phyloP scores from a whole-genome alignment of 345 rosid species.

The Gossypioides kirkii region DNA sequence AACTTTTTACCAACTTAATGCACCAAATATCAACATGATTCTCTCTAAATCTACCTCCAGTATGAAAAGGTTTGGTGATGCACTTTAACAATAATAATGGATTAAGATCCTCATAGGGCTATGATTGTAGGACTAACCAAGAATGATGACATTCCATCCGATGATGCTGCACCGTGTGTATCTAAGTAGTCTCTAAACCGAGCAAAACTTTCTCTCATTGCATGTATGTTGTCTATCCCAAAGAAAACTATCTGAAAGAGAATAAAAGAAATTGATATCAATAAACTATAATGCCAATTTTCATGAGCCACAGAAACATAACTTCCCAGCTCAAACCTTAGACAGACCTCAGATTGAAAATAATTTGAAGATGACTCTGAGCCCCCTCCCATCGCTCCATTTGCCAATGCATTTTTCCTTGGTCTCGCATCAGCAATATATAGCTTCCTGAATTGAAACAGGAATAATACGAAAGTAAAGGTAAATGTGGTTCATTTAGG shows the following conservation, averaged over 20 bases:
- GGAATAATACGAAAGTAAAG: not conserved
- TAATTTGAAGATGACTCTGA: constrained; percentile 96
- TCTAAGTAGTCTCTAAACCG: constrained; percentile 96
- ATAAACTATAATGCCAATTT: constrained; percentile 2
- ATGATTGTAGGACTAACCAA: constrained; percentile 48
- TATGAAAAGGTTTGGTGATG: not conserved
- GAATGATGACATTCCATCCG: constrained; percentile 96
- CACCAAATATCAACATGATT: not conserved
- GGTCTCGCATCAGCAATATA: constrained; percentile 99
- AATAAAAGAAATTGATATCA: constrained; percentile 17
- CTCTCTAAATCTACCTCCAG: not conserved
- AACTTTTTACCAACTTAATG: not conserved
- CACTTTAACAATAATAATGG: not conserved
- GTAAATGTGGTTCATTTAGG: not conserved
- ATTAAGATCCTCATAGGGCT: not conserved
- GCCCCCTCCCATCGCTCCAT: constrained; percentile 99
- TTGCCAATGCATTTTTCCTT: constrained; percentile 95
- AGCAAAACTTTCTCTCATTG: constrained; percentile 95
- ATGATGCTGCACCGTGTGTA: constrained; percentile 88
- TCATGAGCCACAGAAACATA: constrained; percentile 18
- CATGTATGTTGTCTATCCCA: constrained; percentile 99
- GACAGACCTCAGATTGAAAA: constrained; percentile 87
- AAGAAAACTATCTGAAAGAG: constrained; percentile 75
- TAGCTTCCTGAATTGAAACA: constrained; percentile 60
- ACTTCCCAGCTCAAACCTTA: constrained; percentile 23